Percentiles rank a stretch among this genome's conserved stretches.
Conservation (phyloP, 305 asterid genomes). For the Solanum hybrid region DNA sequence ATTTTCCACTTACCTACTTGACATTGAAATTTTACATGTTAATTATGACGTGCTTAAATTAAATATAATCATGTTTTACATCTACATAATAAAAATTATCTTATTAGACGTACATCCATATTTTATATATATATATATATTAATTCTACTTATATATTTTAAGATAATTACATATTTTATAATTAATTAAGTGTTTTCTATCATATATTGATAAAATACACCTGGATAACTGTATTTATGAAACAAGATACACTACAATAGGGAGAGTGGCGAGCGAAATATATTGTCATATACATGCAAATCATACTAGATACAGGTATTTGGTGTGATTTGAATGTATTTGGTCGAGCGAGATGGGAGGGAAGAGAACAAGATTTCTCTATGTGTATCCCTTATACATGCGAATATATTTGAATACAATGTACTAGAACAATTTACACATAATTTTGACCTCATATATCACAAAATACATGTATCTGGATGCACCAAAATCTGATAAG, state of each 20-base stretch:
- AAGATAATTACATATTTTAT: no score
- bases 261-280: background rate
- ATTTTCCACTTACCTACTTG: conserved; percentile 11
- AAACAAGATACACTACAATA: background rate
- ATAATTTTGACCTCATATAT: background rate
- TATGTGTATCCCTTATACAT: background rate
- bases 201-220: no score
- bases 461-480: background rate
- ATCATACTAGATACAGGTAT: no score
- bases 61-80: background rate
- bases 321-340: no score
- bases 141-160: no score
- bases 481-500: background rate
- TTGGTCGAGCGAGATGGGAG: background rate
- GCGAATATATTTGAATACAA: background rate
- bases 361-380: background rate
- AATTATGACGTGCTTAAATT: background rate
- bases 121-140: no score
- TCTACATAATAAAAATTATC: background rate
- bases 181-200: no score
- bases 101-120: no score
- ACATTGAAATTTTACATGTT: background rate
- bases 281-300: background rate
- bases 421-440: background rate
- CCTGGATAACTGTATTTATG: no score